Base-by-base conservation (phyloP, 495 filamentous ascomycete genomes). In the Neurospora africana region DNA sequence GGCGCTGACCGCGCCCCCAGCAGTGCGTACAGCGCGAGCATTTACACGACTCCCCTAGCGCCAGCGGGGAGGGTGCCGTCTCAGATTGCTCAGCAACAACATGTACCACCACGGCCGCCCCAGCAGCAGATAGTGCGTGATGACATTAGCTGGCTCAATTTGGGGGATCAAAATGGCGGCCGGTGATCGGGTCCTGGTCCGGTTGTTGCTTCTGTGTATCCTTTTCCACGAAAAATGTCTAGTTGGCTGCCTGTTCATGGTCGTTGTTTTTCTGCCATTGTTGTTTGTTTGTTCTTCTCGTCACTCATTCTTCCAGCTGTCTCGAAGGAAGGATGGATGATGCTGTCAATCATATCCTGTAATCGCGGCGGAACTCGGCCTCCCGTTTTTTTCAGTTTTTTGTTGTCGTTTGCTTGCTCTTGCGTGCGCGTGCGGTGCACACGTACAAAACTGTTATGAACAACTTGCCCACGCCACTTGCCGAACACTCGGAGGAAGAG, bases 101-200 rank as follows among this genome's bases (percentile, higher is more conserved):
- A 78, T 79, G 82, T 53, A 81, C 77, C 74, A 53, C 83, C 33
- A 58, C 83, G 30, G 78, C 83, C 75, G 70, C 72, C 74, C 0
- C 67, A 69, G 30, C 75, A 75, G 68, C 70, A 68, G 13, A 33
- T 68, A 10, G 53, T 74, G 67, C 70, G 78, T 8, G 78, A 80
- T 35, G 91, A 93, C 79, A 91, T 93, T 88, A 92, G 90, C 81
- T 93, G 91, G 91, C 80, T 93, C 44, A 93, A 93, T 78, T 80
- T 93, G 36, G 81, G 82, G 36, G 82, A 80, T 1, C 27, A 65
- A 19, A 76, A 77, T 44, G 70, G 74, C 36, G 70, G 74, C 36
- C 65, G 71, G 15, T 36, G 19, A 17, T 75, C 41, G 36, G 65
- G 37, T 47, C n/a, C 1, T 10, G 41, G n/a, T 10, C 21, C 41